Percentiles rank a stretch among this genome's conserved stretches.
Evolutionary conservation across 441 rosid species (phyloP).

Genomic region (Syzygium syzygioides): DNA sequence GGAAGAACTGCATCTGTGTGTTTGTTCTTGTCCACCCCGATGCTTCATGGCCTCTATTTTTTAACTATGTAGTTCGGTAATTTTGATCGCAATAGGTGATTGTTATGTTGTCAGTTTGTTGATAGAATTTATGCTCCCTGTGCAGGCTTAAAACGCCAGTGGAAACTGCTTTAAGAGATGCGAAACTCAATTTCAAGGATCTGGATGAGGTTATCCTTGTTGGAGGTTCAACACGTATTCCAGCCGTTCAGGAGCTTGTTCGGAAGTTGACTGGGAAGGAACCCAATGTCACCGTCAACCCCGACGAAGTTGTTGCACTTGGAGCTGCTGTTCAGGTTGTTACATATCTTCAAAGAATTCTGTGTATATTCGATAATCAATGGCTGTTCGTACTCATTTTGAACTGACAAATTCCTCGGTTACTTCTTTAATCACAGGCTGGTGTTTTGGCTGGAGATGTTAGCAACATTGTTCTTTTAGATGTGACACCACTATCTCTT

Average conservation of each 20-base stretch:
- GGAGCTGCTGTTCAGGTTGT: constrained; percentile 98
- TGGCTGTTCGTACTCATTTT: not conserved
- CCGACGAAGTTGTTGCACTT: constrained; percentile 89
- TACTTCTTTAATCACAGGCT: constrained; percentile 38
- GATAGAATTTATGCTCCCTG: not conserved
- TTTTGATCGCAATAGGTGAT: not conserved
- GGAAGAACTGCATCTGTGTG: not conserved
- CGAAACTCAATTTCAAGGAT: constrained; percentile 68
- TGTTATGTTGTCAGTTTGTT: not conserved
- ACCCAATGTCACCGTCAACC: constrained; percentile 88
- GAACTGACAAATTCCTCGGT: not conserved
- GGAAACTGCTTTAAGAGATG: constrained; percentile 75
- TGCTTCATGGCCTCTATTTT: not conserved
- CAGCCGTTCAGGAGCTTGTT: constrained; percentile 87
- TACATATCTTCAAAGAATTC: not conserved
- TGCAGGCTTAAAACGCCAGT: constrained; percentile 79
- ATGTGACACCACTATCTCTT: constrained; percentile 84
- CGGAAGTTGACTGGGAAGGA: constrained; percentile 82
- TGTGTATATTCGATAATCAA: not conserved
- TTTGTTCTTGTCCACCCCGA: not conserved
- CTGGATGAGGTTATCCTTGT: constrained; percentile 93
- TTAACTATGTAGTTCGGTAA: not conserved
- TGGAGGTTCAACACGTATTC: constrained; percentile 97
- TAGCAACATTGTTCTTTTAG: constrained; percentile 82
- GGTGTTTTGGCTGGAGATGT: constrained; percentile 95